Conservation (phyloP, 208 protist genomes). For the Acanthamoeba comandoni region DNA sequence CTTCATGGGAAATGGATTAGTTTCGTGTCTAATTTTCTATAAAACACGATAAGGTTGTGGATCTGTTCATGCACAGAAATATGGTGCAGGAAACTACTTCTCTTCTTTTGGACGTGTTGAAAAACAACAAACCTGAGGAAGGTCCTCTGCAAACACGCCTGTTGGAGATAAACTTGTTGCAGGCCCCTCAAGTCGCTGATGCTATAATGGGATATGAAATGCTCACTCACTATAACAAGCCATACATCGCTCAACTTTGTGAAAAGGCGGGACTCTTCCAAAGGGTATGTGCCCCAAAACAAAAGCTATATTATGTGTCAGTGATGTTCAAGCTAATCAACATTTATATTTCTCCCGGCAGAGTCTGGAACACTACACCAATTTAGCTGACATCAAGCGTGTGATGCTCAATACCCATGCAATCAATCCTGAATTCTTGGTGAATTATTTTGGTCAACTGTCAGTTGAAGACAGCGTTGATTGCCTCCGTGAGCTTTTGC, state of each 20-base stretch:
- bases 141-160: constrained; percentile 98
- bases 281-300: constrained; percentile 87
- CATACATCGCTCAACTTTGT: constrained; percentile 96
- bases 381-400: constrained; percentile 97
- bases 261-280: constrained; percentile 97
- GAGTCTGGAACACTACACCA: constrained; percentile 98
- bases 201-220: constrained; percentile 97
- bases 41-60: too few species aligned
- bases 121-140: constrained; percentile 92
- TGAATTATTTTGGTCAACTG: constrained; percentile 97
- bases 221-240: constrained; percentile 97
- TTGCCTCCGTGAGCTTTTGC: constrained; percentile 96
- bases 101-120: constrained; percentile 97
- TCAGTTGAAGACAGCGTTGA: constrained; percentile 96
- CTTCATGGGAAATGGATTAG: too few species aligned
- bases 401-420: constrained; percentile 95
- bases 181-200: constrained; percentile 97
- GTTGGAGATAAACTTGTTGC: constrained; percentile 99
- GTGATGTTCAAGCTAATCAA: too few species aligned
- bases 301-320: too few species aligned
- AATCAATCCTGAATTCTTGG: constrained; percentile 95
- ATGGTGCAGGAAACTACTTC: constrained; percentile 96
- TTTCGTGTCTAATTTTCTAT: too few species aligned
- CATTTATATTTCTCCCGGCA: neutral
- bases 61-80: constrained; percentile 95